phyloP scores from a whole-genome alignment of 345 rosid species.

The Sisymbrium altissimum region DNA sequence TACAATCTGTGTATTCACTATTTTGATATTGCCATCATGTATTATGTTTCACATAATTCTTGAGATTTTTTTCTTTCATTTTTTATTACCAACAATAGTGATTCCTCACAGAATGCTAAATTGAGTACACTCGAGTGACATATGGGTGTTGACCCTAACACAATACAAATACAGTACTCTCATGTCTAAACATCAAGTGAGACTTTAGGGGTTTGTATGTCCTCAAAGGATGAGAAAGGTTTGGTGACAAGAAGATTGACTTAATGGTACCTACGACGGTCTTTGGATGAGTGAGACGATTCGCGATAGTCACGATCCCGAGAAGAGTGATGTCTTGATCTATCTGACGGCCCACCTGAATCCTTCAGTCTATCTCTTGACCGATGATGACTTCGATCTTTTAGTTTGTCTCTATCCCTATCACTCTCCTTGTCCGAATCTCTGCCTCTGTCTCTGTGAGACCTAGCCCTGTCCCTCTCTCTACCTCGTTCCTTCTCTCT shows the following conservation, averaged over 20 bases:
- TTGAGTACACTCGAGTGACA: not conserved
- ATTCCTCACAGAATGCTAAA: not conserved
- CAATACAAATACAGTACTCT: not conserved
- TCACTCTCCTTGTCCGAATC: conserved; percentile 80
- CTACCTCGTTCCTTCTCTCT: conserved; percentile 52
- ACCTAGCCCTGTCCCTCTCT: conserved; percentile 62
- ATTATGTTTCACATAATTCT: too few species aligned
- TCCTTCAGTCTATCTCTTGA: conserved; percentile 73
- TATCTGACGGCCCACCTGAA: conserved; percentile 64
- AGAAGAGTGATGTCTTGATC: conserved; percentile 70
- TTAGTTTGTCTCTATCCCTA: conserved; percentile 62
- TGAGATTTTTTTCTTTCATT: too few species aligned
- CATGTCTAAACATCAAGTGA: conserved; percentile 1
- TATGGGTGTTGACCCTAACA: not conserved
- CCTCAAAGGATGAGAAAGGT: not conserved
- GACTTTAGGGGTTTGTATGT: not conserved
- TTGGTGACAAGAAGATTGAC: not conserved
- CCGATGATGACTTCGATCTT: conserved; percentile 64
- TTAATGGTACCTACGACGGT: conserved; percentile 28
- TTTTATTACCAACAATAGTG: not conserved
- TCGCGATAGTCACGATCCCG: conserved; percentile 45
- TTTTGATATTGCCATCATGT: too few species aligned
- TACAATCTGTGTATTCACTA: too few species aligned
- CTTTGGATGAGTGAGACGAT: conserved; percentile 11
- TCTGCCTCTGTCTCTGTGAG: conserved; percentile 72